phyloP scores from a whole-genome alignment of 2,329 filamentous ascomycete species.

The Aspergillus eucalypticola region DNA sequence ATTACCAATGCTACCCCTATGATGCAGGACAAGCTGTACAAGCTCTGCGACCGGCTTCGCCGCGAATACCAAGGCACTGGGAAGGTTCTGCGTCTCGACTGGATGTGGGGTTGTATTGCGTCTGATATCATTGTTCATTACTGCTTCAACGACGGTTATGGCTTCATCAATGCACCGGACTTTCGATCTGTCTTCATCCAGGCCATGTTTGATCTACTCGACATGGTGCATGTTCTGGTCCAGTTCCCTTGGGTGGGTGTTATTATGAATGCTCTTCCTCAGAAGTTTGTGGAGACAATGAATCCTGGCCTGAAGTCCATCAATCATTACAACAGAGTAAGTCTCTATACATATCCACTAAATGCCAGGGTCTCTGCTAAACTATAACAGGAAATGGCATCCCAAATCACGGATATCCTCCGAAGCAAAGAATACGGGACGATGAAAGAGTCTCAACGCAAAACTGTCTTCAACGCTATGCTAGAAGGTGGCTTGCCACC shows the following conservation, averaged over 20 bases:
- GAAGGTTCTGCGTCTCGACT: slow-evolving; percentile 15
- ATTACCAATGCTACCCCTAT: slow-evolving; percentile 35
- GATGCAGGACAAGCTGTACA: slow-evolving; percentile 17
- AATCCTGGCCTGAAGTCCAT: slow-evolving; percentile 14
- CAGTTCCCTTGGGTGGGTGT: slow-evolving; percentile 18
- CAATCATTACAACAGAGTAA: slow-evolving; percentile 9
- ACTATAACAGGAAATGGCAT: slow-evolving; percentile 8
- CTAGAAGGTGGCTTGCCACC: slow-evolving; percentile 36
- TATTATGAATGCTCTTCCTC: slow-evolving; percentile 16
- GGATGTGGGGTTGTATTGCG: slow-evolving; percentile 19
- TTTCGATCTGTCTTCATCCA: slow-evolving; percentile 16
- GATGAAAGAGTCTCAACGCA: not conserved
- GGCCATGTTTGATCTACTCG: slow-evolving; percentile 9
- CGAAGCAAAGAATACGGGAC: not conserved
- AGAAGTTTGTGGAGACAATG: slow-evolving; percentile 8
- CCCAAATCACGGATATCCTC: slow-evolving; percentile 10
- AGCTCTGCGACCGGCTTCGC: slow-evolving; percentile 12
- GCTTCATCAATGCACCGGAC: slow-evolving; percentile 9
- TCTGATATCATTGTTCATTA: slow-evolving; percentile 20
- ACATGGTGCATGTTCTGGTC: slow-evolving; percentile 10
- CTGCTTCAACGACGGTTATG: slow-evolving; percentile 16
- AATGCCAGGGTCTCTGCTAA: not conserved
- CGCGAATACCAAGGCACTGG: slow-evolving; percentile 11
- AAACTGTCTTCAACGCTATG: slow-evolving; percentile 27
- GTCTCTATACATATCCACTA: not conserved